Evolutionary conservation across 2,329 filamentous ascomycete genomes (phyloP).

Genomic region (Talaromyces sp.): DNA sequence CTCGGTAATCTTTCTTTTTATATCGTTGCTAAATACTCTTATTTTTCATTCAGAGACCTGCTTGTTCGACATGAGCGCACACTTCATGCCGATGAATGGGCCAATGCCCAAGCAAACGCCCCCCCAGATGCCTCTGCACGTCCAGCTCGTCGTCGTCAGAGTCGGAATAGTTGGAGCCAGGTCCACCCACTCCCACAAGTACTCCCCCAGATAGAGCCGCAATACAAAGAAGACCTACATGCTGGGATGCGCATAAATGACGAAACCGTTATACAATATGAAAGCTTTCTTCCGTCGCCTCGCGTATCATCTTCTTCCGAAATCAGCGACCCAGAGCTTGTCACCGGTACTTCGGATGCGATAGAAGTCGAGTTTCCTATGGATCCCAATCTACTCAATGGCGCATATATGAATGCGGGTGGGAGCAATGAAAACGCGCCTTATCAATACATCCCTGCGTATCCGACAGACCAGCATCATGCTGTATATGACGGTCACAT

Average conservation of each 20-base stretch:
- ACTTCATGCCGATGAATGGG: conserved; percentile 30
- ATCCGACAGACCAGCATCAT: conserved; percentile 12
- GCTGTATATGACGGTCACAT: conserved; percentile 10
- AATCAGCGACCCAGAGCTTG: conserved; percentile 17
- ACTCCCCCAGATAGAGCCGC: conserved; percentile 5
- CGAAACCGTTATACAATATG: conserved; percentile 16
- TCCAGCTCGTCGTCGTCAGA: conserved; percentile 17
- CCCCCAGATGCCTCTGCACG: conserved; percentile 9
- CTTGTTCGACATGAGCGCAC: conserved; percentile 35
- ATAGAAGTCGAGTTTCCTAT: conserved; percentile 16
- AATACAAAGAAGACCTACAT: conserved; percentile 11
- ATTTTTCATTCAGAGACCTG: conserved; percentile 28
- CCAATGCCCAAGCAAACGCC: conserved; percentile 18
- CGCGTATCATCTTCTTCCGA: conserved; percentile 19
- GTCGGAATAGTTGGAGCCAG: conserved; percentile 13
- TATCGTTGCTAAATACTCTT: background rate
- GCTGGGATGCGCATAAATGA: conserved; percentile 14
- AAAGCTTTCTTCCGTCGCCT: conserved; percentile 20
- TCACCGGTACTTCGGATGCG: conserved; percentile 3
- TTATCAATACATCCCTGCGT: conserved; percentile 10
- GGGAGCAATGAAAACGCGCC: background rate
- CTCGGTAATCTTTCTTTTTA: background rate
- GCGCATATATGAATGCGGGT: conserved; percentile 1
- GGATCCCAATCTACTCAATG: conserved; percentile 14
- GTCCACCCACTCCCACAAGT: background rate